Conservation (phyloP, 192 early-diverging fungal genomes). For the Cladochytrium replicatum region DNA sequence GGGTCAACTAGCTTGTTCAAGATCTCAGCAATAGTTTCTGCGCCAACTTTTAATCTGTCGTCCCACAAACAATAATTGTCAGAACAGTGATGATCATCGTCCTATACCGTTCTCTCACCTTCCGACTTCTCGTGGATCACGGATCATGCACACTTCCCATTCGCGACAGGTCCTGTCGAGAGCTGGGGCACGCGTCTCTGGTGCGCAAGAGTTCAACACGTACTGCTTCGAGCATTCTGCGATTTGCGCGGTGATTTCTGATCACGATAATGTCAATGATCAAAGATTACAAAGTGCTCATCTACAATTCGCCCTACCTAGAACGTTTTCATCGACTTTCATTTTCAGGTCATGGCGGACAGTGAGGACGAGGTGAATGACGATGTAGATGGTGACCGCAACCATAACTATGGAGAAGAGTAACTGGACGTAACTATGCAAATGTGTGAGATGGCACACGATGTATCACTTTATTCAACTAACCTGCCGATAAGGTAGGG, state of each 20-base stretch:
- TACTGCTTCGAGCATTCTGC: constrained; percentile 54
- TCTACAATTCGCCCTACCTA: constrained; percentile 1
- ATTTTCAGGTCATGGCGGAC: constrained; percentile 63
- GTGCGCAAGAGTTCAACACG: constrained; percentile 45
- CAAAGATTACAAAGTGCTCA: constrained; percentile 1
- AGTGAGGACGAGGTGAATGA: constrained; percentile 56
- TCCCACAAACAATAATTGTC: background rate
- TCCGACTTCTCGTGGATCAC: constrained; percentile 48
- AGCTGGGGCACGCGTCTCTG: constrained; percentile 43
- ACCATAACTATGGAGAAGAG: constrained; percentile 58
- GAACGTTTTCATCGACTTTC: constrained; percentile 55
- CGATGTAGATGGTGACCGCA: constrained; percentile 43
- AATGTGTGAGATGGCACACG: too few species aligned
- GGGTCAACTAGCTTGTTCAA: constrained; percentile 74
- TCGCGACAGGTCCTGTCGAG: constrained; percentile 48
- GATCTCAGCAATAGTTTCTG: constrained; percentile 74
- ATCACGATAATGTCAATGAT: background rate
- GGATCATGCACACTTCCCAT: constrained; percentile 54
- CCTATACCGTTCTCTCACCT: constrained; percentile 23
- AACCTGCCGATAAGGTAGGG: too few species aligned
- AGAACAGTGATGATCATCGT: background rate
- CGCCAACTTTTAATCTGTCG: constrained; percentile 59
- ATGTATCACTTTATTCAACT: too few species aligned
- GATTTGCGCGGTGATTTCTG: constrained; percentile 51
- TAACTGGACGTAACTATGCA: constrained; percentile 64